Evolutionary conservation across 768 basidiomycete genomes (phyloP).

Genomic region (Ephemerocybe angulata): DNA sequence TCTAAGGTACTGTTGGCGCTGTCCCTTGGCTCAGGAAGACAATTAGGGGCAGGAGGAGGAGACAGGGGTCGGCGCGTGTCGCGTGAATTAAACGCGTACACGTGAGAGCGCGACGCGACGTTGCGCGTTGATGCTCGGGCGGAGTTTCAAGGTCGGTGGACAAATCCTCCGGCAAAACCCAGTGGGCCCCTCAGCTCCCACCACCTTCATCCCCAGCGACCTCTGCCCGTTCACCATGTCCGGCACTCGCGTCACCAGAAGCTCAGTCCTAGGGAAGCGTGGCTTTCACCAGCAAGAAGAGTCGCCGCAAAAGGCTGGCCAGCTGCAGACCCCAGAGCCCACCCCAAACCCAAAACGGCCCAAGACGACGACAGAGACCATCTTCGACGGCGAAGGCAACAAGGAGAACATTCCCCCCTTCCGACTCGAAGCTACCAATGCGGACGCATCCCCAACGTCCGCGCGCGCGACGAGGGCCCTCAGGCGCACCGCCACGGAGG

Average conservation of each 20-base stretch:
- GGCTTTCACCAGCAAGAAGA: slow-evolving; percentile 36
- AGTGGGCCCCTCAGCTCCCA: background rate
- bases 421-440: slow-evolving; percentile 33
- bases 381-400: slow-evolving; percentile 55
- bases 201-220: background rate
- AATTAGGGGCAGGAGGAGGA: background rate
- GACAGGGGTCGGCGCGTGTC: background rate
- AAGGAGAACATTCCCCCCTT: slow-evolving; percentile 80
- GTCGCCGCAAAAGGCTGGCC: slow-evolving; percentile 28
- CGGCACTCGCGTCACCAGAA: slow-evolving; percentile 38
- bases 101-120: slow-evolving; percentile 4
- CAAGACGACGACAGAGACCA: slow-evolving; percentile 39
- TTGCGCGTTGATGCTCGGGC: background rate
- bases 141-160: slow-evolving; percentile 3
- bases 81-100: slow-evolving; percentile 4
- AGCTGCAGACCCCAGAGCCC: slow-evolving; percentile 56
- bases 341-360: slow-evolving; percentile 66
- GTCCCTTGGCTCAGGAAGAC: background rate
- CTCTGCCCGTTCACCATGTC: slow-evolving; percentile 30
- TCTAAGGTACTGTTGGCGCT: no score
- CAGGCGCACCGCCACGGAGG: slow-evolving; percentile 35
- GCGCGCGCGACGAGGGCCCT: slow-evolving; percentile 39
- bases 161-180: background rate
- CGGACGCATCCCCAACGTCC: slow-evolving; percentile 29
- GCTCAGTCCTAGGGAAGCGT: slow-evolving; percentile 53